Evolutionary conservation across 2,329 filamentous ascomycete species (phyloP).

Genomic region (Immersiporthe knoxdaviesiana): DNA sequence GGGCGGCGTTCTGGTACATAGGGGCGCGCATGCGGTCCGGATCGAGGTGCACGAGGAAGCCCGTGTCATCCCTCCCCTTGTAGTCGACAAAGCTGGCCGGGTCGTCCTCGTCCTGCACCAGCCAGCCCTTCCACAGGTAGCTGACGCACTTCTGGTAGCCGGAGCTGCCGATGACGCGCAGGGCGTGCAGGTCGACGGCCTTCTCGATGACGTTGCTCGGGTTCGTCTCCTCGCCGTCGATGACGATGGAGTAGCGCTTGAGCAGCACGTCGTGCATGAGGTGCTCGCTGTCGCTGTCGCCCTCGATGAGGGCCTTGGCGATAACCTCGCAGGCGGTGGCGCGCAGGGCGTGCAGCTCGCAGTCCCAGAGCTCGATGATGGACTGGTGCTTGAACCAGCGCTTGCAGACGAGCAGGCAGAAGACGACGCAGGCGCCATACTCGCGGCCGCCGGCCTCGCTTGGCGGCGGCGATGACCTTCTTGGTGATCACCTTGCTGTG

Average conservation of each 20-base stretch:
- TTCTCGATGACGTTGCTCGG: conserved; percentile 91
- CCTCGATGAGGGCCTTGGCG: conserved; percentile 85
- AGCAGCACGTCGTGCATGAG: conserved; percentile 82
- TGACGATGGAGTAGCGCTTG: conserved; percentile 82
- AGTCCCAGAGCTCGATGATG: conserved; percentile 84
- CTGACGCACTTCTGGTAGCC: conserved; percentile 96
- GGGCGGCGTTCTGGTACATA: conserved; percentile 87
- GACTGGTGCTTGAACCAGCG: conserved; percentile 81
- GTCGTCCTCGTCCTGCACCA: conserved; percentile 93
- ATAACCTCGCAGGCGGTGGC: conserved; percentile 88
- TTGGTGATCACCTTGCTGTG: conserved; percentile 85
- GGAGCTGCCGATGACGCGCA: conserved; percentile 85
- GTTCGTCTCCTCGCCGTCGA: conserved; percentile 70
- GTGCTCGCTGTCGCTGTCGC: conserved; percentile 76
- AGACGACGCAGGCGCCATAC: conserved; percentile 79
- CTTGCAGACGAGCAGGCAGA: conserved; percentile 73
- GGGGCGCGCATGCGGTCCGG: conserved; percentile 94
- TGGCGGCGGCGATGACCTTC: conserved; percentile 78
- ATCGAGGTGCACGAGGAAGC: conserved; percentile 82
- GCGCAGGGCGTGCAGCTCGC: conserved; percentile 77
- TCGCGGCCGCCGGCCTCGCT: conserved; percentile 78
- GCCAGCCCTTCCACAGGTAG: conserved; percentile 93
- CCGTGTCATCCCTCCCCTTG: conserved; percentile 75
- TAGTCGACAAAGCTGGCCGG: conserved; percentile 89
- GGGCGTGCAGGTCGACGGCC: conserved; percentile 88